Evolutionary conservation across 495 filamentous ascomycete genomes (phyloP).

Genomic region (Cetradonia linearis): DNA sequence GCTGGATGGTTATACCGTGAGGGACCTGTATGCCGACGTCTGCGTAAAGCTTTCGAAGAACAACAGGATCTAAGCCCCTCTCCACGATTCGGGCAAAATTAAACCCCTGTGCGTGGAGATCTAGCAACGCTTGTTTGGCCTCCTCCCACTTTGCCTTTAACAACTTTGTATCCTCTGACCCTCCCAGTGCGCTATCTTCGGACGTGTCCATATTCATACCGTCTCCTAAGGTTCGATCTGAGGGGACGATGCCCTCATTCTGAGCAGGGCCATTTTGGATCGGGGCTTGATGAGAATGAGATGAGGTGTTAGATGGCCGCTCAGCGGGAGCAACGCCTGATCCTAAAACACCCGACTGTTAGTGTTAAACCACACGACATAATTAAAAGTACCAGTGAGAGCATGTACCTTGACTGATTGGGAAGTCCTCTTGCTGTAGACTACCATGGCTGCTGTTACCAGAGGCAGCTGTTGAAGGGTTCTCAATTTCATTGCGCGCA

Average conservation of each 20-base stretch:
- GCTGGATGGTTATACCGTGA: constrained; percentile 6
- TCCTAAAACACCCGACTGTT: background rate
- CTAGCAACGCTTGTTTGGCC: constrained; percentile 57
- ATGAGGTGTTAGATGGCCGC: background rate
- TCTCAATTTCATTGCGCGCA: background rate
- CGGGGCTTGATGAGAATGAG: background rate
- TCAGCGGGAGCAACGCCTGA: background rate
- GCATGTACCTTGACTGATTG: background rate
- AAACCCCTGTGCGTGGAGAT: constrained; percentile 53
- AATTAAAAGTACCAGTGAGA: background rate
- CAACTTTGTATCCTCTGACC: background rate
- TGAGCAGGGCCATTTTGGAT: background rate
- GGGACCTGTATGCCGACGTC: constrained; percentile 48
- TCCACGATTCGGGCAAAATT: constrained; percentile 57
- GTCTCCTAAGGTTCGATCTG: background rate
- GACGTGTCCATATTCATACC: background rate
- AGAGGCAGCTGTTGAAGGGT: background rate
- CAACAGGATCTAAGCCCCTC: constrained; percentile 55
- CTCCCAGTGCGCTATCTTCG: background rate
- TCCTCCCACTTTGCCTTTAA: constrained; percentile 2
- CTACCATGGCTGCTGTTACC: background rate
- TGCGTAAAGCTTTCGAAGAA: constrained; percentile 55
- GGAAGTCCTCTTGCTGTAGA: background rate
- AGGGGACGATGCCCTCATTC: background rate
- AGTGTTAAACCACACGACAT: background rate